Base-by-base conservation (phyloP, 495 filamentous ascomycete species). In the Niebla homalea region DNA sequence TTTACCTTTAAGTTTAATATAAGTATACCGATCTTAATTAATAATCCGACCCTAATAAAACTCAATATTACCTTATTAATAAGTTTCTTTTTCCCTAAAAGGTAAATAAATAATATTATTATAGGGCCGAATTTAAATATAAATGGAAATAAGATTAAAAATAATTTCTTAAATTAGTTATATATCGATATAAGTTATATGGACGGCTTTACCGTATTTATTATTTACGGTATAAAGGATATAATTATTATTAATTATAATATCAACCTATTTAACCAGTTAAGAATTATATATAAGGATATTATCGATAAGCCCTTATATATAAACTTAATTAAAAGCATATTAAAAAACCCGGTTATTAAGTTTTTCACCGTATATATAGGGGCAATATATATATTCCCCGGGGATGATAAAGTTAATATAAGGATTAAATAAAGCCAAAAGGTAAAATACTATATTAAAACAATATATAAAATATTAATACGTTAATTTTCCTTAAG, bases 381-480 rank as follows among this genome's bases (percentile, higher is more conserved):
- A 41, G 60, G 57, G 20, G 60, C 53, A 22, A 58, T 60, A 16
- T 64, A 62, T 32, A 64, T 60, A 3, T 64, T 58, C 43, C 55
- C 58, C 22, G 55, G 55, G 16, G 60, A 64, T 44, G 52, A 57
- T n/a, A 45, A 36, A 40, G 60, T 60, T 0, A 58, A 60, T 25
- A 46, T 49, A 25, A 55, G 57, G 22, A 41, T 45, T 10, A 53
- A 43, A 19, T 19, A 52, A 25, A 48, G 26, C 3, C 29, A 44
- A 15, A 10, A 49, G 6, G 50, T 40, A 16, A 40, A 16, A 16
- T 40, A 20, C 11, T 26, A 26, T 26, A 26, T 26, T 26, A 26
- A 26, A 4, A 26, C 25, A 7, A 7, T 26, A 26, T 26, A 26
- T 7, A 3, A 7, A 7, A 7, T 26, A 26, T 7, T 7, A 7